Percentiles rank a stretch among this genome's conserved stretches.
Conservation (phyloP, 306 rosid genomes). For the Geum urbanum region DNA sequence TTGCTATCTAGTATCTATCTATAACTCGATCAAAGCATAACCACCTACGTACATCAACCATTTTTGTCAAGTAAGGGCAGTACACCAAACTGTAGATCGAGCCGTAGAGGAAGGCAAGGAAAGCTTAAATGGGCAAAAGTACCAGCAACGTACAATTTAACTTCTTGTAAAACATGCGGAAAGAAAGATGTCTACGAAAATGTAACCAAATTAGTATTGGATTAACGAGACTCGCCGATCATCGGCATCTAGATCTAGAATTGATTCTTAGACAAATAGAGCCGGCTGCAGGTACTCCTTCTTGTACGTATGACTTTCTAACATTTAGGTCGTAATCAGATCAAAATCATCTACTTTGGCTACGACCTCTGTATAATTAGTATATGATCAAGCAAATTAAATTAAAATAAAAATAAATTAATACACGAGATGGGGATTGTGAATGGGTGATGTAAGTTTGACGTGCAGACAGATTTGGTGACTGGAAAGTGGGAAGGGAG, state of each 20-base stretch:
- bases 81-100: too few species aligned
- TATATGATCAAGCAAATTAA: background rate
- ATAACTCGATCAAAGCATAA: too few species aligned
- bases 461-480: conserved; percentile 8
- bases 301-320: background rate
- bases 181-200: too few species aligned
- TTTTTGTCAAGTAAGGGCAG: too few species aligned
- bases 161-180: too few species aligned
- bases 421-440: background rate
- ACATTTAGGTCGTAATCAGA: background rate
- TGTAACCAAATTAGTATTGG: background rate
- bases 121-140: too few species aligned
- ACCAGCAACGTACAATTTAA: too few species aligned
- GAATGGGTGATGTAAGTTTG: background rate
- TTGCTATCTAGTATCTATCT: too few species aligned
- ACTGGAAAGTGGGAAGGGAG: background rate
- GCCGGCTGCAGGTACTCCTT: background rate
- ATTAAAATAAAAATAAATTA: background rate
- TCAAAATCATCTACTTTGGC: background rate
- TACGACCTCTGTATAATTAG: too few species aligned
- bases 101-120: too few species aligned
- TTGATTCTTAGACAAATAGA: background rate
- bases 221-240: background rate
- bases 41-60: too few species aligned
- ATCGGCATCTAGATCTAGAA: background rate